These are phyloP conservation scores for Fusarium goolgardi DNA, from an alignment of 2,329 filamentous ascomycete genomes.

Conservation along the genomic window DNA sequence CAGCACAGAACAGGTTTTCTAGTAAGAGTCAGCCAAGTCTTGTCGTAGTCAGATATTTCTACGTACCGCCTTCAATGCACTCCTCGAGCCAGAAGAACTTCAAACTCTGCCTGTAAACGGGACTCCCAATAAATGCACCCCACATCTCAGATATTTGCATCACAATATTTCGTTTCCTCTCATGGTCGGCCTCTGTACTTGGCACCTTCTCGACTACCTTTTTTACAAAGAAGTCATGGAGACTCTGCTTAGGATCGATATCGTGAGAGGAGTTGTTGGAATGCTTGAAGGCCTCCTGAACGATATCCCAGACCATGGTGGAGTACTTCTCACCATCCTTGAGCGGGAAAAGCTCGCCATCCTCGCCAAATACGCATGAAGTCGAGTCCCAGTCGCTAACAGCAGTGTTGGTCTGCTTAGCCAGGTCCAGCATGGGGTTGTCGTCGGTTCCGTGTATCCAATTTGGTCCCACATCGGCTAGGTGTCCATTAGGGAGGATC, in stretches of 20 bases:
- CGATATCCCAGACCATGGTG: conserved; percentile 73
- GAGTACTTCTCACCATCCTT: conserved; percentile 61
- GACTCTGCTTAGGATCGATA: conserved; percentile 60
- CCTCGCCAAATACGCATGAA: conserved; percentile 67
- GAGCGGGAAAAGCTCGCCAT: conserved; percentile 62
- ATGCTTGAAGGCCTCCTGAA: conserved; percentile 74
- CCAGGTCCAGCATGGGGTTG: conserved; percentile 77
- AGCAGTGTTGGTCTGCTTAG: conserved; percentile 67
- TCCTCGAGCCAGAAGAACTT: conserved; percentile 84
- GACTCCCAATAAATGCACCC: conserved; percentile 77
- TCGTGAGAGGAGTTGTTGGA: conserved; percentile 67
- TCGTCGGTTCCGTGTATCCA: conserved; percentile 81
- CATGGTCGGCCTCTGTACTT: conserved; percentile 55
- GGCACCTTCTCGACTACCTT: conserved; percentile 60
- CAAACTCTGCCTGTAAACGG: conserved; percentile 72
- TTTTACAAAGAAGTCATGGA: conserved; percentile 65
- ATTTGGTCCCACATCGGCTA: conserved; percentile 76
- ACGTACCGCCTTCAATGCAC: conserved; percentile 75
- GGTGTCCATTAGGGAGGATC: conserved; percentile 59
- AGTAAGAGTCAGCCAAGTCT: conserved; percentile 5
- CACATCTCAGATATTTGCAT: conserved; percentile 71
- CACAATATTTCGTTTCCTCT: conserved; percentile 57
- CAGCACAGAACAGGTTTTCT: conserved; percentile 71
- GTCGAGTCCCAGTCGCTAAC: conserved; percentile 62
- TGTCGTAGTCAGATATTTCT: not conserved